A percentile compares a stretch with the other conserved stretches of the same genome.
Evolutionary conservation across 2,329 filamentous ascomycete species (phyloP).

Genomic region (Septoria petroselini): DNA sequence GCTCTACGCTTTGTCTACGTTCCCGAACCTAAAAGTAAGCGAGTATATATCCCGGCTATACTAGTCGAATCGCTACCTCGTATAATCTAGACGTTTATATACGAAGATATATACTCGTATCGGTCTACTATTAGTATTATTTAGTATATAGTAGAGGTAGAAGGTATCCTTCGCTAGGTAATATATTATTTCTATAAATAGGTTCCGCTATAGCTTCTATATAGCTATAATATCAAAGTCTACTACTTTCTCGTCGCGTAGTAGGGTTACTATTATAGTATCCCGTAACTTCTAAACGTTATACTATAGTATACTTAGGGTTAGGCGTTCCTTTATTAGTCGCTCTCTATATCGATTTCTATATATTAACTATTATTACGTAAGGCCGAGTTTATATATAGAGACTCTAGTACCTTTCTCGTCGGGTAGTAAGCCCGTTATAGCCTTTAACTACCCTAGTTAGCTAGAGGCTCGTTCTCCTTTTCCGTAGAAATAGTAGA

Average conservation of each 20-base stretch:
- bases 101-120: slow-evolving; percentile 8
- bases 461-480: slow-evolving; percentile 3
- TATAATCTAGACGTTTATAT: slow-evolving; percentile 10
- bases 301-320: slow-evolving; percentile 13
- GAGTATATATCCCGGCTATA: slow-evolving; percentile 9
- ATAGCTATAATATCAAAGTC: slow-evolving; percentile 9
- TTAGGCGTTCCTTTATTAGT: slow-evolving; percentile 6
- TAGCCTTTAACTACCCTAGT: slow-evolving; percentile 2
- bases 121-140: slow-evolving; percentile 3
- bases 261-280: slow-evolving; percentile 8
- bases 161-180: slow-evolving; percentile 8
- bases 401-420: slow-evolving; percentile 3
- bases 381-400: neutral
- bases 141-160: slow-evolving; percentile 8
- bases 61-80: slow-evolving; percentile 4
- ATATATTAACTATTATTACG: slow-evolving; percentile 8
- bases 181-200: slow-evolving; percentile 11
- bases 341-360: slow-evolving; percentile 6
- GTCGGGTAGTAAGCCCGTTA: slow-evolving; percentile 2
- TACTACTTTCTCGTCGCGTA: slow-evolving; percentile 1
- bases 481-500: neutral
- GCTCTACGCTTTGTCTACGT: neutral
- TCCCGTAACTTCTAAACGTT: slow-evolving; percentile 1
- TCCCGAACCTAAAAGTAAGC: neutral
- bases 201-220: slow-evolving; percentile 10